These are phyloP conservation scores for Hypoxylon sp. DNA, from an alignment of 2,329 filamentous ascomycete species.

Conservation along the genomic window DNA sequence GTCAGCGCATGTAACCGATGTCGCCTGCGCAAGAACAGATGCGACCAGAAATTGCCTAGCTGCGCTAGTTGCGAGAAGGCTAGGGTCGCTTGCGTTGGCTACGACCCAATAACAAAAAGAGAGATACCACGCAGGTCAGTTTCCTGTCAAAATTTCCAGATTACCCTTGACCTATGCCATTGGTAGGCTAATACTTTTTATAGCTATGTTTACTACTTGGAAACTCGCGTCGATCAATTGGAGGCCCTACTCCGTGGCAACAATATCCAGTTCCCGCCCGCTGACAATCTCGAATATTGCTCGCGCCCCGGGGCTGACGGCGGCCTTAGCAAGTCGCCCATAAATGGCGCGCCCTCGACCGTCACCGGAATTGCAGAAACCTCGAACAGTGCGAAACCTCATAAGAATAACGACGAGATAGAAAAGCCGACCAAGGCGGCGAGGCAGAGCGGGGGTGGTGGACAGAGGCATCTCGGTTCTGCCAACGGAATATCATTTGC, in stretches of 20 bases:
- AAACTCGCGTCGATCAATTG: conserved; percentile 86
- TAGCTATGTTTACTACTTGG: conserved; percentile 95
- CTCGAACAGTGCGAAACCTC: conserved; percentile 53
- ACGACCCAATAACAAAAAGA: conserved; percentile 95
- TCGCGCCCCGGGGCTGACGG: conserved; percentile 64
- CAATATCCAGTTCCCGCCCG: conserved; percentile 79
- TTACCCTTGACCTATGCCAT: conserved; percentile 7
- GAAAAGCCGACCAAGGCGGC: conserved; percentile 64
- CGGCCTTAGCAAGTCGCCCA: conserved; percentile 54
- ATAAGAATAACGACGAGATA: conserved; percentile 62
- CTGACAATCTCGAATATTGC: conserved; percentile 77
- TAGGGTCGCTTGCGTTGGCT: conserved; percentile 91
- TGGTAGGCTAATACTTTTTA: conserved; percentile 42
- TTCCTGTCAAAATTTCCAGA: conserved; percentile 11
- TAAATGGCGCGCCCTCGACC: conserved; percentile 54
- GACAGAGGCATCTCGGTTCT: conserved; percentile 85
- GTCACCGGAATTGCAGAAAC: conserved; percentile 55
- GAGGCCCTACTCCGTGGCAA: conserved; percentile 81
- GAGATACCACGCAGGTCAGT: conserved; percentile 93
- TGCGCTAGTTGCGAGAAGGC: conserved; percentile 95
- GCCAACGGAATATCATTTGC: conserved; percentile 95
- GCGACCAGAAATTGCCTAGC: conserved; percentile 91
- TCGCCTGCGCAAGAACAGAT: conserved; percentile 91
- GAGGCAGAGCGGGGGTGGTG: conserved; percentile 69
- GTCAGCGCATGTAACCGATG: conserved; percentile 97